phyloP scores from a whole-genome alignment of 2,329 filamentous ascomycete species.

The Lasiodiplodia theobromae region DNA sequence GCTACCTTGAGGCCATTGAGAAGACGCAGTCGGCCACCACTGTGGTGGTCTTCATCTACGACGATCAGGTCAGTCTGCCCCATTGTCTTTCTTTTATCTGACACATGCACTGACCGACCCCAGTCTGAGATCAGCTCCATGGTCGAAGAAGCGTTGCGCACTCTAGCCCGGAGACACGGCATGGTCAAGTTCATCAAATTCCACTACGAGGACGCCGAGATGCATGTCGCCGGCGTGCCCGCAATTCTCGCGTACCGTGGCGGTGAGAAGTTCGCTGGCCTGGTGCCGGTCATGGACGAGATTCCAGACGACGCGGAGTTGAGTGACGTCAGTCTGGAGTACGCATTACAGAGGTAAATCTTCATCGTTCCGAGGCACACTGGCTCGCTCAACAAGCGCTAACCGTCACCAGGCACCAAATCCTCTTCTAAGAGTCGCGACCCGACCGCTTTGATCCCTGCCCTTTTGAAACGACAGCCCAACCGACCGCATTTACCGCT shows the following conservation, averaged over 20 bases:
- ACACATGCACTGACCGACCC: slow-evolving; percentile 31
- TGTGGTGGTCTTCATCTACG: slow-evolving; percentile 93
- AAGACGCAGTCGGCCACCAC: slow-evolving; percentile 81
- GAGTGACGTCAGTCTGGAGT: slow-evolving; percentile 63
- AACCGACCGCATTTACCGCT: slow-evolving; percentile 21
- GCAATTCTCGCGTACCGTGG: slow-evolving; percentile 88
- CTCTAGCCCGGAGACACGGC: slow-evolving; percentile 74
- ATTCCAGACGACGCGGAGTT: slow-evolving; percentile 69
- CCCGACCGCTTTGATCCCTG: slow-evolving; percentile 15
- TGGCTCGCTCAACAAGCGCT: slow-evolving; percentile 2
- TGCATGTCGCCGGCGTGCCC: slow-evolving; percentile 86
- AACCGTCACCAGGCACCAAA: slow-evolving; percentile 27
- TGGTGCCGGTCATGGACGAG: slow-evolving; percentile 86
- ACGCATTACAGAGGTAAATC: slow-evolving; percentile 62
- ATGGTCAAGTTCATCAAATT: slow-evolving; percentile 88
- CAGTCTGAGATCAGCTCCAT: slow-evolving; percentile 81
- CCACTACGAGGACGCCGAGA: slow-evolving; percentile 90
- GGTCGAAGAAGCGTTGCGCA: slow-evolving; percentile 78
- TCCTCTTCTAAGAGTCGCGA: slow-evolving; percentile 26
- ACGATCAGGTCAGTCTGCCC: slow-evolving; percentile 73
- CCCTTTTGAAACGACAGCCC: slow-evolving; percentile 18
- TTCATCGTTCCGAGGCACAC: background rate
- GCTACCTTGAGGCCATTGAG: slow-evolving; percentile 96
- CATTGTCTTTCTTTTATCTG: slow-evolving; percentile 1
- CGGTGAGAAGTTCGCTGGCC: slow-evolving; percentile 87